Percentiles rank a stretch among this genome's conserved stretches.
phyloP scores from a whole-genome alignment of 305 asterid genomes.

The Stenogyne calaminthoides region DNA sequence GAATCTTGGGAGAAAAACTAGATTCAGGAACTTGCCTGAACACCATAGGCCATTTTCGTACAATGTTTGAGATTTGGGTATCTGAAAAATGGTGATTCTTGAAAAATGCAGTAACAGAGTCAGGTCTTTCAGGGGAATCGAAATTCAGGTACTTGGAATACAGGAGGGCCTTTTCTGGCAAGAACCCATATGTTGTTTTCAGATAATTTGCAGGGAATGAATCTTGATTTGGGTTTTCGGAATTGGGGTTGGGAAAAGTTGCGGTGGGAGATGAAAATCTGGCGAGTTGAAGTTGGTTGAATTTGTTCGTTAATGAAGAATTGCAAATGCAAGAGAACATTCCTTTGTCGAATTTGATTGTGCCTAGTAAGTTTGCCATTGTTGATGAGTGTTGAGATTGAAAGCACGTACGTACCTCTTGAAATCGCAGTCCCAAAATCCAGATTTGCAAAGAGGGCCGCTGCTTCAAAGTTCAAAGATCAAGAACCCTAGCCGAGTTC shows the following conservation, averaged over 20 bases:
- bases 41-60: constrained; percentile 24
- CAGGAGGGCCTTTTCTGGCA: constrained; percentile 25
- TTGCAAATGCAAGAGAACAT: neutral
- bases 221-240: neutral
- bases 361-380: neutral
- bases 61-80: constrained; percentile 23
- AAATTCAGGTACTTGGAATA: constrained; percentile 29
- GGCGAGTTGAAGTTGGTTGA: neutral
- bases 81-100: constrained; percentile 28
- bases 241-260: neutral
- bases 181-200: constrained; percentile 31
- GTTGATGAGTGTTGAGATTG: neutral
- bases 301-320: neutral
- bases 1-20: constrained; percentile 41
- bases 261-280: neutral
- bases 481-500: neutral
- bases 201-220: constrained; percentile 22
- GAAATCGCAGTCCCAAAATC: neutral
- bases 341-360: neutral
- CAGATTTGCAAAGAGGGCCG: neutral
- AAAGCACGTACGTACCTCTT: too few relatives aligned
- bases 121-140: constrained; percentile 31
- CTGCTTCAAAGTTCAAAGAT: neutral
- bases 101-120: constrained; percentile 33
- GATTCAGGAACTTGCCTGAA: constrained; percentile 25